These are phyloP conservation scores for Vitis labrusca DNA, from an alignment of 164 flowering plant genomes.

Conservation along the genomic window DNA sequence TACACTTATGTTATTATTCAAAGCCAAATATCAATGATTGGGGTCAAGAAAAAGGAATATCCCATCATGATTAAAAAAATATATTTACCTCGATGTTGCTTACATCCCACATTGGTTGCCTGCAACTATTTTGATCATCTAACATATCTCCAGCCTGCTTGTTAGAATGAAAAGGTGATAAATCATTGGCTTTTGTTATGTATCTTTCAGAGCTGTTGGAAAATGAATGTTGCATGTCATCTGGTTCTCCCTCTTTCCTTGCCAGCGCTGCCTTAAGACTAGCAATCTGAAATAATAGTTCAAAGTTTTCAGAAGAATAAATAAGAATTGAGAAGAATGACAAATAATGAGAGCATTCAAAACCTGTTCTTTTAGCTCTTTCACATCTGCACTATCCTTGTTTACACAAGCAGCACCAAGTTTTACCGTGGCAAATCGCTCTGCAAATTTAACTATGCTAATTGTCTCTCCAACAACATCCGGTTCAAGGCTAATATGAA, in stretches of 20 bases:
- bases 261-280: conserved; percentile 66
- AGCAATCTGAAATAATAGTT: conserved; percentile 40
- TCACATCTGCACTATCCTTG: conserved; percentile 53
- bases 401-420: conserved; percentile 66
- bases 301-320: not conserved
- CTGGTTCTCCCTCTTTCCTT: conserved; percentile 42
- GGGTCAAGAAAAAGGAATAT: not conserved
- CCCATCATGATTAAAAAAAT: not conserved
- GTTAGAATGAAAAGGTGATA: conserved; percentile 33
- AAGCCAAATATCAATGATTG: not conserved
- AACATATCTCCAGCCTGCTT: conserved; percentile 18
- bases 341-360: not conserved
- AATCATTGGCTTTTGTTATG: conserved; percentile 26
- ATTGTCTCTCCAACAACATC: conserved; percentile 71
- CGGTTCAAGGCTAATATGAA: conserved; percentile 83
- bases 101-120: conserved; percentile 58
- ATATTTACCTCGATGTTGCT: conserved; percentile 54
- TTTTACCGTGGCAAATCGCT: conserved; percentile 66
- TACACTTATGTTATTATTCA: too few relatives aligned
- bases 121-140: conserved; percentile 22
- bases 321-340: not conserved
- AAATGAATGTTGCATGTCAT: conserved; percentile 11
- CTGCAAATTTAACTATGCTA: conserved; percentile 82
- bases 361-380: conserved; percentile 64
- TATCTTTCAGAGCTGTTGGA: conserved; percentile 31